Base-by-base conservation (phyloP, 2,329 filamentous ascomycete genomes). In the Proliferodiscus dingleyae region DNA sequence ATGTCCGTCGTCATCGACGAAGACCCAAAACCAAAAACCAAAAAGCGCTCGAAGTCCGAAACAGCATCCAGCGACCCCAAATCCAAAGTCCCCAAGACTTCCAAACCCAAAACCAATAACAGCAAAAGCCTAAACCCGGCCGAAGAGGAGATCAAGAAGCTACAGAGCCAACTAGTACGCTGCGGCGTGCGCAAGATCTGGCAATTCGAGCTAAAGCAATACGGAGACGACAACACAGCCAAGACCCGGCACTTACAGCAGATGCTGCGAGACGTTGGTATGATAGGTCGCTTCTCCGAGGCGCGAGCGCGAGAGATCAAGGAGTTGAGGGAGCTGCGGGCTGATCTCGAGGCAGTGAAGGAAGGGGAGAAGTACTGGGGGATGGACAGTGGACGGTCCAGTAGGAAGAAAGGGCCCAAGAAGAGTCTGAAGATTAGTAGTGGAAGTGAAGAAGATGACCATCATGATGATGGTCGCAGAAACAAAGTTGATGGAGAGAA, bases 181-280 rank as follows among this genome's bases (percentile, higher is more conserved):
- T 98, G 91, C 60, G 91, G 91, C 23, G 80, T 96, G 45, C 85
- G 89, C 43, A 97, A 96, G 64, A 78, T 96, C 50, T 98, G 93
- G 91, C 79, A 78, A 40, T 81, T 85, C 52, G 89, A 96, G 66
- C 75, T 98, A 22, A 87, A 87, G 64, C 72, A 81, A 44, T 89
- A 79, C 58, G 77, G 75, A 1, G 78, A 83, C 45, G 86, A 90
- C 19, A 63, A 76, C 3, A 85, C 81, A 50, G 87, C 80, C 40
- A 96, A 95, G 71, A 87, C 96, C 51, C 75, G 74, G 42, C 88
- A 96, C 62, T 73, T 98, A 6, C 87, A 81, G 62, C 70, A 70
- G 9, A 85, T 94, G 83, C 75, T 98, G 21, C 74, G 75, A 26
- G 89, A 95, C 23, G 73, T 81, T 4, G 93, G 91, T 26, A 96